Percentiles rank a stretch among this genome's conserved stretches.
Conservation (phyloP, 2,329 filamentous ascomycete species). For the Fusarium camptoceras region DNA sequence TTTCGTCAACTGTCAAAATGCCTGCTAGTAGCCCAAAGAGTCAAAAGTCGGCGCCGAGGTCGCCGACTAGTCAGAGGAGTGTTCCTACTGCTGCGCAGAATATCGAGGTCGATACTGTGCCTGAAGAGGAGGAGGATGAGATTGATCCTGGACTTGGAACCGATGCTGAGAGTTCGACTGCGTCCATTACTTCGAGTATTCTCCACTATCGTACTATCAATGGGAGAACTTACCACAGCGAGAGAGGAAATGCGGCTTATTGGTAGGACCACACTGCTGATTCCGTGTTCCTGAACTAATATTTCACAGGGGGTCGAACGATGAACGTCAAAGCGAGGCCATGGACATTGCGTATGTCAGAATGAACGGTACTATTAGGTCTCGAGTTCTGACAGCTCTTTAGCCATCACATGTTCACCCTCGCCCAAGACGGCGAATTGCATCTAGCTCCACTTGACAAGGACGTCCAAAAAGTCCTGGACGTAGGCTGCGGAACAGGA, state of each 20-base stretch:
- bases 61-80: not conserved
- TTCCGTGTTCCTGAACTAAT: not conserved
- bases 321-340: constrained; percentile 19
- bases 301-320: constrained; percentile 5
- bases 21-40: constrained; percentile 9
- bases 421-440: constrained; percentile 14
- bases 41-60: not conserved
- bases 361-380: no score
- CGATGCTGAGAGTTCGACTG: constrained; percentile 13
- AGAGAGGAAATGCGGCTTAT: constrained; percentile 23
- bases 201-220: constrained; percentile 26
- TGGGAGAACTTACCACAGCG: constrained; percentile 18
- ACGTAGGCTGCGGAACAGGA: constrained; percentile 8
- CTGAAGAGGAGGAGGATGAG: constrained; percentile 4
- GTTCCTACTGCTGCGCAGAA: not conserved
- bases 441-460: constrained; percentile 10
- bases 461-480: not conserved
- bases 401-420: constrained; percentile 22
- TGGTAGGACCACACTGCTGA: not conserved
- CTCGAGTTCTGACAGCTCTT: not conserved
- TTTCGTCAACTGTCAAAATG: not conserved
- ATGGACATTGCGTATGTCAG: constrained; percentile 22
- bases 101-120: constrained; percentile 13
- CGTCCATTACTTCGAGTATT: constrained; percentile 21
- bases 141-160: constrained; percentile 12